A percentile compares a stretch with the other conserved stretches of the same genome.
Conservation (phyloP, 768 basidiomycete species). For the Boletus insuetus region DNA sequence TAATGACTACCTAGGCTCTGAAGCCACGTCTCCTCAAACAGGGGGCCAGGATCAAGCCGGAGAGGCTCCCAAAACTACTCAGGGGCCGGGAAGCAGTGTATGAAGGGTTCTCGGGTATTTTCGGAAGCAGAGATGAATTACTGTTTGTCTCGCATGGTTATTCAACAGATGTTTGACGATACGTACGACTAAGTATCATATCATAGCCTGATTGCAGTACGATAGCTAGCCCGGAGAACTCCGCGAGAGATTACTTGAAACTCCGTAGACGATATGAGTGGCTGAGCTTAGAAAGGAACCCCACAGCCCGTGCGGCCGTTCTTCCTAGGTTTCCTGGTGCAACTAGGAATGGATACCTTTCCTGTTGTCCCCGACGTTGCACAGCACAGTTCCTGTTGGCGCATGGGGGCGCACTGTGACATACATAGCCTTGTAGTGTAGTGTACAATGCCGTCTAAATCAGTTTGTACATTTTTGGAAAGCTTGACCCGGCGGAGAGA, state of each 20-base stretch:
- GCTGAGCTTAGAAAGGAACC: too few species aligned
- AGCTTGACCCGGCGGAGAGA: neutral
- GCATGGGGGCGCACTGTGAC: neutral
- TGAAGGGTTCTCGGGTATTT: neutral
- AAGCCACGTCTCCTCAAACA: neutral
- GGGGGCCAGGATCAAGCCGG: neutral
- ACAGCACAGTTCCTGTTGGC: neutral
- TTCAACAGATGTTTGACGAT: too few species aligned
- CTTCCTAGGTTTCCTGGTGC: too few species aligned
- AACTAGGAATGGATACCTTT: too few species aligned
- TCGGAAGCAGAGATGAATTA: neutral
- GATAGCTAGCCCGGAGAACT: too few species aligned
- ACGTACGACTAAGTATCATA: too few species aligned
- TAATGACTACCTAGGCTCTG: neutral
- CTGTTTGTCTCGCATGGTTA: too few species aligned
- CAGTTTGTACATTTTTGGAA: conserved; percentile 21
- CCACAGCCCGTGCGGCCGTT: too few species aligned
- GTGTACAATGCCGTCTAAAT: neutral
- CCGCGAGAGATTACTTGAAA: too few species aligned
- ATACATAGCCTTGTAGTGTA: conserved; percentile 4
- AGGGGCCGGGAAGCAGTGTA: neutral
- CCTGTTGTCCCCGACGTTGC: neutral
- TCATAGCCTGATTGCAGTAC: too few species aligned
- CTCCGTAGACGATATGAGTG: too few species aligned
- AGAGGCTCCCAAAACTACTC: neutral